phyloP scores from a whole-genome alignment of 2,329 filamentous ascomycete species.

The Rhinocladiella mackenziei region DNA sequence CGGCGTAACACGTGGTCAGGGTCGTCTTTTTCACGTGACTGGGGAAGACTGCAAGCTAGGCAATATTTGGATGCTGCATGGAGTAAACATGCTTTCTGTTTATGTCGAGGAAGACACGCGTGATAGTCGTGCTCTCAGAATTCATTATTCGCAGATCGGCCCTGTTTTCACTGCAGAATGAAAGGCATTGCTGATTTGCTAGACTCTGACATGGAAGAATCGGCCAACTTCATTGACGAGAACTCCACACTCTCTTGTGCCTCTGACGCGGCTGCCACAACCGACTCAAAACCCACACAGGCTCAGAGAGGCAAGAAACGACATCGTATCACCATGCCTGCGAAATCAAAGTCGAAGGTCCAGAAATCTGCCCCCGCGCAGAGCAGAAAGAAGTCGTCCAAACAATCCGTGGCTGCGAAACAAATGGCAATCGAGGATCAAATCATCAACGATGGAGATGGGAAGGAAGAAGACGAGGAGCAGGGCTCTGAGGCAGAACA shows the following conservation, averaged over 20 bases:
- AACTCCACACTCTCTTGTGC: conserved; percentile 31
- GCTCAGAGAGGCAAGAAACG: conserved; percentile 25
- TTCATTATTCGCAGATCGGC: conserved; percentile 1
- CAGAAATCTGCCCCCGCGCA: conserved; percentile 37
- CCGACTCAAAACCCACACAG: conserved; percentile 23
- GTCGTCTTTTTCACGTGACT: no score
- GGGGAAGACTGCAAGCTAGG: no score
- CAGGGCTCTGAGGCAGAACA: conserved; percentile 34
- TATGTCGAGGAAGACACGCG: no score
- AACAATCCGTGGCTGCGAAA: conserved; percentile 31
- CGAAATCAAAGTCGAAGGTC: conserved; percentile 38
- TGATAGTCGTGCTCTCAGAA: no score
- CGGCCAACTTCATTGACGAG: conserved; percentile 35
- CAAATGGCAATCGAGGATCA: conserved; percentile 41
- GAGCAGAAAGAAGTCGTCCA: conserved; percentile 46
- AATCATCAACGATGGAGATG: conserved; percentile 40
- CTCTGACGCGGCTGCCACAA: conserved; percentile 21
- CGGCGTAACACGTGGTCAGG: no score
- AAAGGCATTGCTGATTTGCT: conserved; percentile 44
- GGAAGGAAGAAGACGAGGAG: conserved; percentile 33
- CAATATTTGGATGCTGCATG: no score
- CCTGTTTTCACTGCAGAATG: conserved; percentile 20
- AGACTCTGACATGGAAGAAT: conserved; percentile 46
- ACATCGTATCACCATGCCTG: conserved; percentile 30
- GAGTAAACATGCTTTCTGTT: no score